Evolutionary conservation across 23 red algal species (phyloP), one percentile per base, ranked within the genome.

Genomic region (Agarophyton chilense): DNA sequence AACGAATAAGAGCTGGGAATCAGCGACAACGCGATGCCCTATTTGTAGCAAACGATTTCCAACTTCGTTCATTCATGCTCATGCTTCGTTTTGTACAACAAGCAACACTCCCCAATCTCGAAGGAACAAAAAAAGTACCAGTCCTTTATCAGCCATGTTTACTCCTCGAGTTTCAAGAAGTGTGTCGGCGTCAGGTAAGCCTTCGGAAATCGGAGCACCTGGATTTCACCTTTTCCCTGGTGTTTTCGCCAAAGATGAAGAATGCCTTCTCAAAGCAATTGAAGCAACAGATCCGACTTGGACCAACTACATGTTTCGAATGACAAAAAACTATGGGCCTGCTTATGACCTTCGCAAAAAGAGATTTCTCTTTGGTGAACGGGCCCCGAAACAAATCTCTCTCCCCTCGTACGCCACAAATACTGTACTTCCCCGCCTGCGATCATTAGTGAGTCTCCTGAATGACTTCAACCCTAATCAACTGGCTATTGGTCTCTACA

Each of bases 291-390:
- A 63, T 0, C 60, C 61, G 14, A 35, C 26, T 26, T 87, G 82
- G 82, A 26, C 60, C 16, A 64, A 87, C 52, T 87, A 55, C 32
- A 50, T 54, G 18, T 87, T 72, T 72, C 82, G 82, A 34, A 19
- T 54, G 44, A 61, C 82, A 47, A 87, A 87, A 56, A 87, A 87
- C 45, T 87, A 87, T 41, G 82, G 82, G 4, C 82, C 82, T 34
- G 24, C 66, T 21, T 87, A 87, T 55, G 43, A 87, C 32, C 67
- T 72, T 12, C 28, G 43, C 24, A 47, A 42, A 58, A 58, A 33
- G 36, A 60, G 82, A 51, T 87, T 72, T 25, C 82, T 71, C 11
- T 87, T 87, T 55, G 82, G 82, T 11, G 0, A 42, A 57, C 49
- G 62, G 32, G 82, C 82, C 5, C 82, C 82, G 36, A 71, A 32